Base-by-base conservation (phyloP, 202 grass and related monocot species). In the Musa balbisiana region DNA sequence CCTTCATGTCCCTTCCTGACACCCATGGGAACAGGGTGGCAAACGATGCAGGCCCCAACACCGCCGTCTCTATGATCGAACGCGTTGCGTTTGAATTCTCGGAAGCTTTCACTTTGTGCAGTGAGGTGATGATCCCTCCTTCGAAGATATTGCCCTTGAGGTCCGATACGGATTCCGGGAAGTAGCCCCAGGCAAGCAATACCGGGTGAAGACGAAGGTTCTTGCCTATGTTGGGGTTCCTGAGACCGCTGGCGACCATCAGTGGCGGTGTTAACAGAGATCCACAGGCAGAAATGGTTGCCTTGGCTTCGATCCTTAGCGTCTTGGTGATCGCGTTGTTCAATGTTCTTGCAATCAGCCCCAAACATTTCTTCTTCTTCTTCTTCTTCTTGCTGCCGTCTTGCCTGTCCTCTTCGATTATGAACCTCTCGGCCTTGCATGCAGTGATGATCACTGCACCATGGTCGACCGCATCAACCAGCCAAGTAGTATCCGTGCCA, bases 41-140 rank as follows among this genome's bases (percentile, higher is more conserved):
- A 3, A 80, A 79, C 0, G 72, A 55, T 2, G 81, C 86, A 50
- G 79, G 80, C 10, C 91, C 91, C 55, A 93, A 10, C 15, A 83
- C 55, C 6, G 91, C 84, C 11, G 94, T 78, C 80, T 98, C 90
- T 58, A 98, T 83, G 78, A 98, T 89, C 33, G 81, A 81, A 5
- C 78, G 21, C 53, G 56, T 71, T 54, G 12, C 24, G 16, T 81
- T 73, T 11, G 79, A 50, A 11, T 67, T 20, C 52, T 81, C 62
- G 17, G 53, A 12, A 0, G 51, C 68, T 82, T 81, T 77, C 79
- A 89, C 87, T 87, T 91, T 98, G 86, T 93, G 84, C 52, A 93
- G 22, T 3, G 90, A 91, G 26, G 94, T 98, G 83, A 98, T 98
- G 79, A 98, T 93, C 75, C 90, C 90, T 49, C 94, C 94, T 83